Evolutionary conservation across 2,329 filamentous ascomycete genomes (phyloP), one percentile per base, ranked within the genome.

Genomic region (Colletotrichum chrysophilum): DNA sequence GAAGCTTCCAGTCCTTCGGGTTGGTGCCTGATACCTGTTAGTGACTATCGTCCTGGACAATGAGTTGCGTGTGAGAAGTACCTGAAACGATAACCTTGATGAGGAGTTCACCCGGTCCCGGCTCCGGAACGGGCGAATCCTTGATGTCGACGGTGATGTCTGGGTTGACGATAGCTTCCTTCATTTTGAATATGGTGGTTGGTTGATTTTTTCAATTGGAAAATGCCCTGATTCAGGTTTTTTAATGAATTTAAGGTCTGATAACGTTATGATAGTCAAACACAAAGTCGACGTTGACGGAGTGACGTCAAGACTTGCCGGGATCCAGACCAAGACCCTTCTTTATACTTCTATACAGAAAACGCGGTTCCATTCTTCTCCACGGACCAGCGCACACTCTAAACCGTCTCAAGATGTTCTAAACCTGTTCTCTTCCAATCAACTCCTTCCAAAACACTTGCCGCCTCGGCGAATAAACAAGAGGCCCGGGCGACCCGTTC

Each of bases 1-100:
- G 79, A 1, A 78, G 2, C 24, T 82, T 82, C 80, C 80, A 82
- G 16, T 82, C 80, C 16, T 82, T 82, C 4, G 80, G 80, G 34
- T 82, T 82, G 3, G 78, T 78, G 9, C 79, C 79, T 80, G 58
- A 5, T 18, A 13, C 7, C 13, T 58, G 58, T 76, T 12, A 70
- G 48, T 34, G 9, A 28, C 16, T 10, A 32, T 12, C 0, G 4
- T 12, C n/a, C 8, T n/a, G 16, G 4, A 0, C 18, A 10, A 43
- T 55, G 1, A 12, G 10, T 21, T 28, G 24, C 7, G 10, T n/a
- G 28, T 2, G n/a, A 24, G 14, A 10, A 4, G 10, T 69, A 74
- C 74, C 76, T 32, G 77, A 75, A 18, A 78, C 77, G 5, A 77
- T 14, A 13, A 80, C 79, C 36, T 76, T 78, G 77, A 80, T 64